Evolutionary conservation across 768 basidiomycete genomes (phyloP), one percentile per base, ranked within the genome.

Genomic region (Rickenella mellea): DNA sequence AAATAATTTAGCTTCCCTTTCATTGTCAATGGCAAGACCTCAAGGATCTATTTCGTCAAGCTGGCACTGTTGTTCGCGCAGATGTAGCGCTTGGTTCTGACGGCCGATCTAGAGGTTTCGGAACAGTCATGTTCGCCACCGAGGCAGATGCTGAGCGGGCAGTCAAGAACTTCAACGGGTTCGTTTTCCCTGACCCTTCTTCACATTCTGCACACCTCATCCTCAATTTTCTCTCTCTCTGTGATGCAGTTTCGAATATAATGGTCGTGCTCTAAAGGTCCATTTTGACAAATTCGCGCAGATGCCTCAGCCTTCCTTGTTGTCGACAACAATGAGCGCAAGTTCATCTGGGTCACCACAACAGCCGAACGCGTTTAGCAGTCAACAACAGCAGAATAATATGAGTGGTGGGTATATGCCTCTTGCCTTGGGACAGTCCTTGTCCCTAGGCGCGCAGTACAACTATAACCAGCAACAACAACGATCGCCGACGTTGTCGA

Each of bases 1-100:
- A 40, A 40, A 49, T 25, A 38, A 38, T 36, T 11, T 45, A 91
- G 88, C 74, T 93, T 12, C 90, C 90, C 0, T 92, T 91, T 62
- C 90, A 92, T 52, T 84, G 83, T 51, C 90, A 92, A 64, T 99
- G 94, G 94, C 94, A 97, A 62, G 94, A 98, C 56, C 72, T 99
- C 32, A 97, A 98, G 62, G 93, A 97, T 61, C 71, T 97, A 4
- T 94, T 97, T 57, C 78, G 93, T 21, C 80, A 86, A 48, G 90
- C 88, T 1, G 93, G 94, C 14, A 80, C 84, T 15, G 84, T 98
- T 41, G 66, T 91, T 27, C 78, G 94, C 19, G 94, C 94, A 8
- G 91, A 94, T 50, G 86, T 96, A 17, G 85, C 85, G 14, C 74
- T 90, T 25, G 89, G 89, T 27, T 76, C 75, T 4, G 91, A 96